Percentiles rank a stretch among this genome's conserved stretches.
Evolutionary conservation across 2,329 filamentous ascomycete genomes (phyloP).

Genomic region (Exophiala mesophila): DNA sequence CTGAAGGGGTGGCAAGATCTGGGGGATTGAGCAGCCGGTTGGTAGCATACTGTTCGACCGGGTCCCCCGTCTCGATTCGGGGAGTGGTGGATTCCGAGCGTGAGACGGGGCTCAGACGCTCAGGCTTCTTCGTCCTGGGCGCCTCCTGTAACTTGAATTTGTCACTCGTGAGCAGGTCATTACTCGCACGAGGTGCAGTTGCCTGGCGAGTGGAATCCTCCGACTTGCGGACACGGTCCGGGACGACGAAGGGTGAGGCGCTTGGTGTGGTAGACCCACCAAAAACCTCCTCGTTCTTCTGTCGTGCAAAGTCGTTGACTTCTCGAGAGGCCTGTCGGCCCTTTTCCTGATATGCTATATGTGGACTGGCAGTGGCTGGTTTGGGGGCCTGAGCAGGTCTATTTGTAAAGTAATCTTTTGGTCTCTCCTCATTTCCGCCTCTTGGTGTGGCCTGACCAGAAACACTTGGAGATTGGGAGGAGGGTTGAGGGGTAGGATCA

Average conservation of each 20-base stretch:
- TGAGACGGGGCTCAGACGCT: slow-evolving; percentile 37
- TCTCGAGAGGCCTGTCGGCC: slow-evolving; percentile 47
- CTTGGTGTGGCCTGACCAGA: slow-evolving; percentile 36
- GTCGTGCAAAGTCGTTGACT: slow-evolving; percentile 31
- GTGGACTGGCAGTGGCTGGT: slow-evolving; percentile 55
- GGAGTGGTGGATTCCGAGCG: slow-evolving; percentile 25
- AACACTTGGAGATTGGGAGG: slow-evolving; percentile 47
- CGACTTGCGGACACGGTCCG: slow-evolving; percentile 11
- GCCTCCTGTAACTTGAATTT: slow-evolving; percentile 78
- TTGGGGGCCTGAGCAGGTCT: slow-evolving; percentile 36
- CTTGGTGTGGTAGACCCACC: slow-evolving; percentile 23
- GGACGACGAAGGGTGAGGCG: slow-evolving; percentile 16
- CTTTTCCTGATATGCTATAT: slow-evolving; percentile 89
- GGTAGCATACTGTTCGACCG: slow-evolving; percentile 13
- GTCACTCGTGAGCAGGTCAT: slow-evolving; percentile 36
- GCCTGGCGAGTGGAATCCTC: slow-evolving; percentile 16
- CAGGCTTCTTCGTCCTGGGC: slow-evolving; percentile 56
- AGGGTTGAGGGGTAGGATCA: slow-evolving; percentile 61
- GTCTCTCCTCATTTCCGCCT: slow-evolving; percentile 47
- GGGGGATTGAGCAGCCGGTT: slow-evolving; percentile 19
- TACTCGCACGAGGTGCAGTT: slow-evolving; percentile 13
- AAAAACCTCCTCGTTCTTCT: slow-evolving; percentile 32
- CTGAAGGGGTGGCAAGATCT: slow-evolving; percentile 31
- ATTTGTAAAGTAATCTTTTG: slow-evolving; percentile 54
- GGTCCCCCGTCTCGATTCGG: slow-evolving; percentile 13